Evolutionary conservation across 306 rosid species (phyloP).

Genomic region (Citrullus colocynthis): DNA sequence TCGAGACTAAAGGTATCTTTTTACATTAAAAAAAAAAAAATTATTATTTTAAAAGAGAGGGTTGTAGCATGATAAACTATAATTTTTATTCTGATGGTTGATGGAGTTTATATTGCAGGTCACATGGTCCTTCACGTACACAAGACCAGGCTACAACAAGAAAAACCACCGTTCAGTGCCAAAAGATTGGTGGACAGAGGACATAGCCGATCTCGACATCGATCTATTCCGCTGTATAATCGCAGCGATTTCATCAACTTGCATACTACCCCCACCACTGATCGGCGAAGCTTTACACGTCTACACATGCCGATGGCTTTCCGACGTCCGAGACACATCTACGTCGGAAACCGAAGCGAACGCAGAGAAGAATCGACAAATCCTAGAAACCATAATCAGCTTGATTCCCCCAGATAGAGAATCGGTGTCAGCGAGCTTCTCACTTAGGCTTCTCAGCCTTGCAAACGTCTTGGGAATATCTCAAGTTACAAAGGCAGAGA

Average conservation of each 20-base stretch:
- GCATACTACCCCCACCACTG: conserved; percentile 63
- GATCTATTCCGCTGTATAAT: conserved; percentile 71
- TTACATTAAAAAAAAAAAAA: too few species aligned
- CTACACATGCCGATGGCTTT: conserved; percentile 67
- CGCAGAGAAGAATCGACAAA: conserved; percentile 31
- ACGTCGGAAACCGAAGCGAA: conserved; percentile 31
- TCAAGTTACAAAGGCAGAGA: conserved; percentile 49
- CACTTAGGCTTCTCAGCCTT: conserved; percentile 51
- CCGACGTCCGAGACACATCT: conserved; percentile 34
- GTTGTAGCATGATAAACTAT: too few species aligned
- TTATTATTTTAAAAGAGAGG: too few species aligned
- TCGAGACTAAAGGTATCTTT: too few species aligned
- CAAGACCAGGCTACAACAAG: conserved; percentile 73
- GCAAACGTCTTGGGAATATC: conserved; percentile 53
- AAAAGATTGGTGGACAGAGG: conserved; percentile 99
- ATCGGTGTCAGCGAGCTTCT: conserved; percentile 68
- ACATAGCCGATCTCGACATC: conserved; percentile 69
- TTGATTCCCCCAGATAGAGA: conserved; percentile 80
- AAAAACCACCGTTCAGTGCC: conserved; percentile 69
- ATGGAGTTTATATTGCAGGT: conserved; percentile 28
- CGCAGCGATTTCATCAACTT: conserved; percentile 55
- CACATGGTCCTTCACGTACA: conserved; percentile 88
- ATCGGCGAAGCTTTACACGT: conserved; percentile 96
- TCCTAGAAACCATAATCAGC: conserved; percentile 61
- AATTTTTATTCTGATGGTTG: background rate